Percentiles rank a stretch among this genome's conserved stretches.
Conservation (phyloP, 1,284 basidiomycete genomes). For the Melampsora larici-populina region DNA sequence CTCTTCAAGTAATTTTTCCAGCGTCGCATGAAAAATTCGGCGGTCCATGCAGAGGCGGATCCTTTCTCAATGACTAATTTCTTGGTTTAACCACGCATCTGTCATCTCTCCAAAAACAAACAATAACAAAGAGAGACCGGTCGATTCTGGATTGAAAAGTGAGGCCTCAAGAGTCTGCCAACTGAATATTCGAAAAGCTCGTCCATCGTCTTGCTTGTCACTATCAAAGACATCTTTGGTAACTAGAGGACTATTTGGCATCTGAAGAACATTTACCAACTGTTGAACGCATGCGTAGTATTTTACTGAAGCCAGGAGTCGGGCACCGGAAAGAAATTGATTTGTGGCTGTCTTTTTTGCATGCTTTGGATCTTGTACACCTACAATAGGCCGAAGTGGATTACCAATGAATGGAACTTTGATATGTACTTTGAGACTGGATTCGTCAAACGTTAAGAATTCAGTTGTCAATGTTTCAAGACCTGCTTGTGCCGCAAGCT, state of each 20-base stretch:
- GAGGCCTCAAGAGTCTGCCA: neutral
- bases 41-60: constrained; percentile 12
- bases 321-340: constrained; percentile 16
- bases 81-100: constrained; percentile 7
- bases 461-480: neutral
- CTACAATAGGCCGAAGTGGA: neutral
- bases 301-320: constrained; percentile 6
- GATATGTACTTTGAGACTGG: neutral
- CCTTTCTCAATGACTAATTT: neutral
- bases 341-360: constrained; percentile 1
- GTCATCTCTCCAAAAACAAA: constrained; percentile 22
- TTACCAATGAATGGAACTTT: constrained; percentile 4
- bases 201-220: too few relatives aligned
- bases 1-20: too few relatives aligned
- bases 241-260: neutral
- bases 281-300: constrained; percentile 10
- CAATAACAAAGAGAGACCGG: neutral
- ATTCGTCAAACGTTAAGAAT: neutral
- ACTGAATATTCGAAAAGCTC: neutral
- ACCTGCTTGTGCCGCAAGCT: neutral
- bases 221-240: neutral
- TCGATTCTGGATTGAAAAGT: neutral
- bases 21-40: neutral
- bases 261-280: neutral
- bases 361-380: constrained; percentile 20